These are phyloP conservation scores for Protea cynaroides DNA, from an alignment of 164 flowering plant species.

Conservation along the genomic window DNA sequence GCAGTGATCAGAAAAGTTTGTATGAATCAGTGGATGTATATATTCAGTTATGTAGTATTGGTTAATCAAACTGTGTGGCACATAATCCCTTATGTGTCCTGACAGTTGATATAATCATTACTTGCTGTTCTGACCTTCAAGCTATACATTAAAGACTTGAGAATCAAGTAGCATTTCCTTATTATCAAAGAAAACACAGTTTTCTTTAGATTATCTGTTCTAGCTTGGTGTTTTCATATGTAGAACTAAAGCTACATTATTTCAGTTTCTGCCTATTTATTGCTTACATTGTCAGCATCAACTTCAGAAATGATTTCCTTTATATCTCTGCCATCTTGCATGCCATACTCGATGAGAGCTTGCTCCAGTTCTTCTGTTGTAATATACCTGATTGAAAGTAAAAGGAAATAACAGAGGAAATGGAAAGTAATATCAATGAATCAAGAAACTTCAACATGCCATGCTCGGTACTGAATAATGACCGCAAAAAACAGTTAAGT, in stretches of 20 bases:
- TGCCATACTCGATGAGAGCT: constrained; percentile 79
- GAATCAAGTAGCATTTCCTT: too few species aligned
- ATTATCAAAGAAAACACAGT: background rate
- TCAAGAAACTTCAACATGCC: background rate
- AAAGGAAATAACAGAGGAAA: background rate
- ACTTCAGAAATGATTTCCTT: constrained; percentile 88
- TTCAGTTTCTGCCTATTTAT: background rate
- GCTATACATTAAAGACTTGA: too few species aligned
- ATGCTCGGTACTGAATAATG: too few species aligned
- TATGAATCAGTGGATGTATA: background rate
- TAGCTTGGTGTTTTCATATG: background rate
- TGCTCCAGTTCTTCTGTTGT: constrained; percentile 91
- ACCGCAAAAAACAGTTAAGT: background rate
- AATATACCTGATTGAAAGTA: constrained; percentile 44
- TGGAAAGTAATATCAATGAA: background rate
- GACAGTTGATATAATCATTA: too few species aligned
- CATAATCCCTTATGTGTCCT: too few species aligned
- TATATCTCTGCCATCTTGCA: constrained; percentile 79
- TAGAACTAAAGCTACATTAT: background rate
- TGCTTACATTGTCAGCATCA: constrained; percentile 75
- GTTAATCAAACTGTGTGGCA: too few species aligned
- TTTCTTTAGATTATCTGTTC: background rate
- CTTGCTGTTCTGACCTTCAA: too few species aligned
- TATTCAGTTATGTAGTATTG: too few species aligned
- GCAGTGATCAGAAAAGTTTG: constrained; percentile 8